These are phyloP conservation scores for Dipteronia dyeriana DNA, from an alignment of 345 rosid genomes.

Conservation along the genomic window DNA sequence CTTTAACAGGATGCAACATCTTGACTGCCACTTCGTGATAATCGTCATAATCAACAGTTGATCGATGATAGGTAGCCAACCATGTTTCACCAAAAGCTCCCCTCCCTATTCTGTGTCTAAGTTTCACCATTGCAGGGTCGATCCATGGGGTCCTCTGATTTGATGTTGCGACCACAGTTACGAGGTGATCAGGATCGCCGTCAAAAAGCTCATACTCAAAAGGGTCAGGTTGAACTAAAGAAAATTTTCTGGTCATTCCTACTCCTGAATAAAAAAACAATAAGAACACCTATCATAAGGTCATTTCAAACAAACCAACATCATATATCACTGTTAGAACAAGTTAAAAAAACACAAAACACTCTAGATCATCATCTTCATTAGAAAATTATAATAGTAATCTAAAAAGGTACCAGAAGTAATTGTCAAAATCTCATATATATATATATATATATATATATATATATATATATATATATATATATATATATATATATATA, in stretches of 20 bases:
- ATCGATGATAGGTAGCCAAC: slow-evolving; percentile 83
- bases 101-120: slow-evolving; percentile 89
- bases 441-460: no score
- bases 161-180: slow-evolving; percentile 53
- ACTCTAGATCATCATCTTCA: background rate
- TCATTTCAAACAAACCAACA: background rate
- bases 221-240: slow-evolving; percentile 38
- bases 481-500: no score
- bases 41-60: slow-evolving; percentile 60
- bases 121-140: slow-evolving; percentile 64
- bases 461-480: no score
- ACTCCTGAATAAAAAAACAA: slow-evolving; percentile 9
- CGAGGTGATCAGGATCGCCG: slow-evolving; percentile 56
- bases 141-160: slow-evolving; percentile 62
- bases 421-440: no score
- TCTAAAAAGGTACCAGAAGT: background rate
- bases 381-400: slow-evolving; percentile 1
- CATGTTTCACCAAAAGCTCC: slow-evolving; percentile 96
- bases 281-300: background rate
- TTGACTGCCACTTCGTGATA: slow-evolving; percentile 83
- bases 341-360: background rate
- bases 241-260: slow-evolving; percentile 68
- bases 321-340: background rate
- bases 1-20: slow-evolving; percentile 69
- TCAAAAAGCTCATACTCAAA: slow-evolving; percentile 77